phyloP scores from a whole-genome alignment of 371 early-diverging fungal genomes.

The Coemansia sp. region DNA sequence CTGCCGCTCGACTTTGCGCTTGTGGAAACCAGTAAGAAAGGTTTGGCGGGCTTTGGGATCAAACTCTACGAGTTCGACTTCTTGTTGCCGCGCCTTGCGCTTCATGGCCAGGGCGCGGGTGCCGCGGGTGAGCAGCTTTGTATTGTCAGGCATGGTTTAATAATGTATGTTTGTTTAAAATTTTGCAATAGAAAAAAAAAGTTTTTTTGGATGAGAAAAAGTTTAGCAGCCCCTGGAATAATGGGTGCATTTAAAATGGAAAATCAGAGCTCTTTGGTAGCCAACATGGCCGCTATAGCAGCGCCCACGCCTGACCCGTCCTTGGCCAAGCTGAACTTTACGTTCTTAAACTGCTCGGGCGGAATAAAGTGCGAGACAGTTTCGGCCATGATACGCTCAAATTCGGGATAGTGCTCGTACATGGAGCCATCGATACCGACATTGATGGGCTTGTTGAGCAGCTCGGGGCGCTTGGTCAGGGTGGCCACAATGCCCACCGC shows the following conservation, averaged over 20 bases:
- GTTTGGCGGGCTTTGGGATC: constrained; percentile 62
- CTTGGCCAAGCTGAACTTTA: constrained; percentile 54
- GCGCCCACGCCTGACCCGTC: constrained; percentile 83
- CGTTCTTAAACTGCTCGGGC: constrained; percentile 33
- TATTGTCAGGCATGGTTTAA: constrained; percentile 51
- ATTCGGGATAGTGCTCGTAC: constrained; percentile 88
- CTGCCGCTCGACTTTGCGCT: constrained; percentile 71
- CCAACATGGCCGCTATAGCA: constrained; percentile 75
- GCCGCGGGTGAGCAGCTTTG: constrained; percentile 65
- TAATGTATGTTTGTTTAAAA: not conserved
- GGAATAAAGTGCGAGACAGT: constrained; percentile 42
- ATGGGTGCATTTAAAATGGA: not conserved
- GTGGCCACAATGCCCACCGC: constrained; percentile 47
- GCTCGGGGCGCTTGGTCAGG: constrained; percentile 37
- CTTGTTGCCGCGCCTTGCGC: constrained; percentile 63
- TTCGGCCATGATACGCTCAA: constrained; percentile 33
- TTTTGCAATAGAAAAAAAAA: not conserved
- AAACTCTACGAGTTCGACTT: constrained; percentile 63
- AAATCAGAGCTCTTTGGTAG: constrained; percentile 8
- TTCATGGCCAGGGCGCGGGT: constrained; percentile 70
- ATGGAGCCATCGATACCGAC: constrained; percentile 92
- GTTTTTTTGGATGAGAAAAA: not conserved
- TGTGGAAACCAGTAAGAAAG: constrained; percentile 79
- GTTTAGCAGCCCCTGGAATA: not conserved
- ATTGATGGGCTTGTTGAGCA: constrained; percentile 50